Percentiles rank a stretch among this genome's conserved stretches.
These are phyloP conservation scores for Smallanthus sonchifolius DNA, from an alignment of 129 eudicot genomes.

Conservation along the genomic window DNA sequence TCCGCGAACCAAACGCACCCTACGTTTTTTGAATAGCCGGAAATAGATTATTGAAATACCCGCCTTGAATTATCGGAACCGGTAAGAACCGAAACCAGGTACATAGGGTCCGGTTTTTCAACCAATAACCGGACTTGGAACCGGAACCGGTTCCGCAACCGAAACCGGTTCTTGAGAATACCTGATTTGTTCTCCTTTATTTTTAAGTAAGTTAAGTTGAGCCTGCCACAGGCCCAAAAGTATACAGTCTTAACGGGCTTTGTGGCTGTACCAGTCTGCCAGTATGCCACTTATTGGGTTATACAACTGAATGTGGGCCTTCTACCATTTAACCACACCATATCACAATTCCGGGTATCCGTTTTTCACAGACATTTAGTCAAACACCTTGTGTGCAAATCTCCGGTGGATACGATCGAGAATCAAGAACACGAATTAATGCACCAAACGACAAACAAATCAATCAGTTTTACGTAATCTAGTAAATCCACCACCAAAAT, in stretches of 20 bases:
- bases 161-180: too few species aligned
- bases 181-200: too few species aligned
- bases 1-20: too few species aligned
- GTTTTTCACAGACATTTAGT: constrained; percentile 9
- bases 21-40: too few species aligned
- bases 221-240: neutral
- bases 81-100: too few species aligned
- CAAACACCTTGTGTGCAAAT: constrained; percentile 29
- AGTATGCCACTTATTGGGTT: neutral
- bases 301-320: neutral
- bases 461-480: neutral
- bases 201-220: neutral
- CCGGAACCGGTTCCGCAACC: too few species aligned
- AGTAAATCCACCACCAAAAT: neutral
- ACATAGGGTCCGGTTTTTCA: too few species aligned
- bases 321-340: neutral
- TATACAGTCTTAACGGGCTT: neutral
- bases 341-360: neutral
- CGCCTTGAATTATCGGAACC: too few species aligned
- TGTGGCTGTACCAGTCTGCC: too few species aligned
- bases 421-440: constrained; percentile 16
- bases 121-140: too few species aligned
- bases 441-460: constrained; percentile 24
- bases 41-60: too few species aligned
- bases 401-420: constrained; percentile 8